Percentiles rank a stretch among this genome's conserved stretches.
phyloP scores from a whole-genome alignment of 1,139 yeast genomes.

The Candida pseudoviswanathii region DNA sequence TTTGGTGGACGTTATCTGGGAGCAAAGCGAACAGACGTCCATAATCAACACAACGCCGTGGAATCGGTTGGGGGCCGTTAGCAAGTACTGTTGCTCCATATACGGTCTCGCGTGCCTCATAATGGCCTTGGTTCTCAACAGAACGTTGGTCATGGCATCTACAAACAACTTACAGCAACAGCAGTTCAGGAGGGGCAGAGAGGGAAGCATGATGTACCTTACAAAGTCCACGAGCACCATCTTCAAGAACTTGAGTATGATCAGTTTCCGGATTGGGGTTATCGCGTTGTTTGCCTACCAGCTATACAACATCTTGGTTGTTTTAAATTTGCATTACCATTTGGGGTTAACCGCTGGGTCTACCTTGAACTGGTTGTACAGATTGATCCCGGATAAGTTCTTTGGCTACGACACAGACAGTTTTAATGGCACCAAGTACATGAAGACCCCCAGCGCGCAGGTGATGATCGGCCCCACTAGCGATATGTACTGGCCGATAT shows the following conservation, averaged over 20 bases:
- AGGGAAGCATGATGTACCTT: constrained; percentile 6
- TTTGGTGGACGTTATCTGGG: constrained; percentile 25
- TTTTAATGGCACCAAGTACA: constrained; percentile 29
- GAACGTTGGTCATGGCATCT: constrained; percentile 69
- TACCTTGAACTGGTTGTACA: constrained; percentile 22
- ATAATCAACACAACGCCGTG: constrained; percentile 14
- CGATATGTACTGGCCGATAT: constrained; percentile 64
- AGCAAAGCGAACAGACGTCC: constrained; percentile 23
- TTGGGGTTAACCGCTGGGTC: constrained; percentile 23
- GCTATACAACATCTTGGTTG: constrained; percentile 37
- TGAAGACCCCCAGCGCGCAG: constrained; percentile 35
- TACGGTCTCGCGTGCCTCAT: constrained; percentile 52
- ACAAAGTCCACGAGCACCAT: constrained; percentile 21
- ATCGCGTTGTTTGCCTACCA: constrained; percentile 36
- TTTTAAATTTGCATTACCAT: constrained; percentile 32
- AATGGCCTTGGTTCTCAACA: constrained; percentile 64
- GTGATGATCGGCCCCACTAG: constrained; percentile 55
- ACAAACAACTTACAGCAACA: constrained; percentile 40
- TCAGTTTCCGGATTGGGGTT: constrained; percentile 39
- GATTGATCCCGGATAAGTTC: constrained; percentile 22
- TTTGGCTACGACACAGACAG: constrained; percentile 39
- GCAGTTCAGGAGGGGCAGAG: constrained; percentile 19
- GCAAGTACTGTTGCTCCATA: constrained; percentile 36
- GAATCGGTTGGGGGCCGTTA: constrained; percentile 23
- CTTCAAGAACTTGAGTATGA: constrained; percentile 23